Base-by-base conservation (phyloP, 2,329 filamentous ascomycete species). In the Teratosphaeria viscida region DNA sequence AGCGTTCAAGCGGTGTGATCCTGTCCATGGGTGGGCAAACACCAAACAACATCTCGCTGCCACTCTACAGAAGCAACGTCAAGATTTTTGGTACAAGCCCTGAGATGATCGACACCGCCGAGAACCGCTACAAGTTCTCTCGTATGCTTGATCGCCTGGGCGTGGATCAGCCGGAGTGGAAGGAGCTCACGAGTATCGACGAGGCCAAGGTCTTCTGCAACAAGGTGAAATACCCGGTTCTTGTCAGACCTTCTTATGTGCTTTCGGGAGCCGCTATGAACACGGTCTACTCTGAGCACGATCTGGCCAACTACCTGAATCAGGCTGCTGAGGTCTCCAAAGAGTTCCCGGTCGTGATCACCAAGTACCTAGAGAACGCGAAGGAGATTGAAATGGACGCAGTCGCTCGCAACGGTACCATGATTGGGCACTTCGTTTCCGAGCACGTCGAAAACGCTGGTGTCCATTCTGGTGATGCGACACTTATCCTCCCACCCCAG, bases 361-460 rank as follows among this genome's bases (percentile, higher is more conserved):
- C 92, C 62, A 99, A 99, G 79, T 99, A 97, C 77, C 97, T 99
- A 66, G 94, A 99, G 79, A 94, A 95, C 66, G 94, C 94, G 65
- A 97, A 99, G 81, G 94, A 99, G 75, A 97, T 99, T 64, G 94
- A 99, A 76, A 97, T 99, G 94, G 94, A 99, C 69, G 94, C 94
- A 49, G 94, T 99, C 53, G 94, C 92, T 58, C 87, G 86, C 68
- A 88, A 95, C 67, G 94, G 94, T 71, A 86, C 83, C 58, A 88
- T 97, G 76, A 85, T 96, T 60, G 91, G 92, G 12, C 94, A 97
- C 74, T 97, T 97, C 76, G 90, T 99, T 71, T 97, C 92, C 0
- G 94, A 99, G 79, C 94, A 99, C 74, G 94, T 99, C 52, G 94
- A 99, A 76, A 97, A 97, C 68, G 94, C 94, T 23, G 94, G 94